Evolutionary conservation across 2,329 filamentous ascomycete genomes (phyloP).

Genomic region (Pseudogymnoascus sp.): DNA sequence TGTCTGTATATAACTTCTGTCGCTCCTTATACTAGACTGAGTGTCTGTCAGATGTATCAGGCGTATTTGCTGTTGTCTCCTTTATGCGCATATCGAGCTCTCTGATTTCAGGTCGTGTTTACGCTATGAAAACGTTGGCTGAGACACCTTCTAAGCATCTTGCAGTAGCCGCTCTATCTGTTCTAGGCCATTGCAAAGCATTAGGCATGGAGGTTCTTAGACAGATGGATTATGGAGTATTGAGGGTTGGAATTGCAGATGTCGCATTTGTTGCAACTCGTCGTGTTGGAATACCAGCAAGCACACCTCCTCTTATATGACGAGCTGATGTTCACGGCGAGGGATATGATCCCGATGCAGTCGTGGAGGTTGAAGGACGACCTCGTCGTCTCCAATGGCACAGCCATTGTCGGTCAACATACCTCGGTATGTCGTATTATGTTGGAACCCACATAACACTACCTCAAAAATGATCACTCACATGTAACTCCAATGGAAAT

Average conservation of each 20-base stretch:
- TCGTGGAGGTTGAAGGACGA: slow-evolving; percentile 17
- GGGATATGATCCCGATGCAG: slow-evolving; percentile 13
- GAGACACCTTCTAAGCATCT: too few relatives aligned
- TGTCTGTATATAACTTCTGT: not conserved
- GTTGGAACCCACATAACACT: too few relatives aligned
- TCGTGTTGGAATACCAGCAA: slow-evolving; percentile 17
- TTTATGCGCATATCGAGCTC: not conserved
- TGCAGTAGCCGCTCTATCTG: too few relatives aligned
- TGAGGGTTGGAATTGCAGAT: slow-evolving; percentile 16
- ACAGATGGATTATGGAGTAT: slow-evolving; percentile 13
- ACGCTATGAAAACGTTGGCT: too few relatives aligned
- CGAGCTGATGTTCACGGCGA: slow-evolving; percentile 13
- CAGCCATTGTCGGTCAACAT: too few relatives aligned
- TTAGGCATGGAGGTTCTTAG: too few relatives aligned
- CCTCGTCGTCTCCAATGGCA: too few relatives aligned
- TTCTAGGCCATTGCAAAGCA: too few relatives aligned
- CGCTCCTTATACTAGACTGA: not conserved
- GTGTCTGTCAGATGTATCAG: not conserved
- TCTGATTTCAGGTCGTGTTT: not conserved
- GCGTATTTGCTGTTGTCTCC: not conserved
- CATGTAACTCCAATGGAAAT: too few relatives aligned
- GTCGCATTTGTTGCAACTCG: slow-evolving; percentile 11
- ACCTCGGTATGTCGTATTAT: too few relatives aligned
- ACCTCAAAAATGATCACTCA: too few relatives aligned
- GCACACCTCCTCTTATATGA: slow-evolving; percentile 15